Evolutionary conservation across 2,329 filamentous ascomycete genomes (phyloP).

Genomic region (Pseudogymnoascus sp.): DNA sequence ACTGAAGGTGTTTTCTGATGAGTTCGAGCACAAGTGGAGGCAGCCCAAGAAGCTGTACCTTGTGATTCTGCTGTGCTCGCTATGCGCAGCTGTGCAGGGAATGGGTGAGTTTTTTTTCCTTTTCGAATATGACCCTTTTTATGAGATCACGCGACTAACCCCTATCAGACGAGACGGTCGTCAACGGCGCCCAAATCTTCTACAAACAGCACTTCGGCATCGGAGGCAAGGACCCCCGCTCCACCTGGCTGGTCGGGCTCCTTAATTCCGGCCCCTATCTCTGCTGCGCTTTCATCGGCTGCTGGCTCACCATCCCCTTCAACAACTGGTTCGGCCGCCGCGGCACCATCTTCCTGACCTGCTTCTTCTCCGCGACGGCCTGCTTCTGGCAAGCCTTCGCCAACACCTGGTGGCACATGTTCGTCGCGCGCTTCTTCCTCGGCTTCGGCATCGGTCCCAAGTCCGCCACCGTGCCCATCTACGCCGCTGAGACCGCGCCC

Average conservation of each 20-base stretch:
- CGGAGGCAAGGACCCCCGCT: conserved; percentile 37
- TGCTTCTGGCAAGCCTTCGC: conserved; percentile 46
- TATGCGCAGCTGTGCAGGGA: conserved; percentile 62
- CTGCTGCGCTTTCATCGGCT: conserved; percentile 60
- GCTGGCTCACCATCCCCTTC: conserved; percentile 66
- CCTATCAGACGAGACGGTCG: conserved; percentile 54
- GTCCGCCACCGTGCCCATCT: conserved; percentile 62
- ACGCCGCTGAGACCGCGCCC: conserved; percentile 60
- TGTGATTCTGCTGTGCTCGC: conserved; percentile 58
- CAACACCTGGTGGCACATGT: conserved; percentile 60
- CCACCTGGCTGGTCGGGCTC: conserved; percentile 53
- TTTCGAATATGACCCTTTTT: background rate
- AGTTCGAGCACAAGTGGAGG: conserved; percentile 60
- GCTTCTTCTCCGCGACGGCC: conserved; percentile 49
- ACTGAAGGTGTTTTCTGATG: conserved; percentile 46
- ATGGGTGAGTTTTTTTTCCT: conserved; percentile 40
- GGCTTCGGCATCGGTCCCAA: conserved; percentile 66
- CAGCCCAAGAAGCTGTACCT: conserved; percentile 60
- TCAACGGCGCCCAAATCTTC: conserved; percentile 61
- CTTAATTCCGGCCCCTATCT: conserved; percentile 57
- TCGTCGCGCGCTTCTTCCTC: conserved; percentile 61
- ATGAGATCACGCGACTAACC: conserved; percentile 17
- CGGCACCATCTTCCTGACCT: conserved; percentile 64
- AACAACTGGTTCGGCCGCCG: conserved; percentile 63
- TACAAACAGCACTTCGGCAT: conserved; percentile 57